Evolutionary conservation across 306 rosid genomes (phyloP).

Genomic region (Herpetospermum pedunculosum): DNA sequence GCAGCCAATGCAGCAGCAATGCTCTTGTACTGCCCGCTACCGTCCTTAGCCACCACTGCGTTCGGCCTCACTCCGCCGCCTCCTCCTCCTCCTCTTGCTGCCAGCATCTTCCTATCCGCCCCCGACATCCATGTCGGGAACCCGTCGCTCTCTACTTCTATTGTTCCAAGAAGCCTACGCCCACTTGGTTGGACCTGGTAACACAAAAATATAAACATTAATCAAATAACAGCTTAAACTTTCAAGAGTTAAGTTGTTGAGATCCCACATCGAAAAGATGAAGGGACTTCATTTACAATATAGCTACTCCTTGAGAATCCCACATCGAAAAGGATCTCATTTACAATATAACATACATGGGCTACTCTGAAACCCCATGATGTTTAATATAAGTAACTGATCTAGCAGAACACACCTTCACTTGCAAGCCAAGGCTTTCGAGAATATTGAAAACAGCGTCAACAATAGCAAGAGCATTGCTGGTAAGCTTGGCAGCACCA

Average conservation of each 20-base stretch:
- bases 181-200: slow-evolving; percentile 18
- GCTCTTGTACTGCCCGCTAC: slow-evolving; percentile 39
- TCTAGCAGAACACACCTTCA: slow-evolving; percentile 2
- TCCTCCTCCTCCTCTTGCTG: not conserved
- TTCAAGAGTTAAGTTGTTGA: too few species aligned
- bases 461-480: slow-evolving; percentile 41
- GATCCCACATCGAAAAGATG: too few species aligned
- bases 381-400: too few species aligned
- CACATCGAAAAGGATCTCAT: too few species aligned
- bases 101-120: slow-evolving; percentile 45
- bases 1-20: slow-evolving; percentile 33
- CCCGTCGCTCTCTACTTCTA: slow-evolving; percentile 17
- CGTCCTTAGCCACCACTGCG: slow-evolving; percentile 61
- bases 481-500: slow-evolving; percentile 22
- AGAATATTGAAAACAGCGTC: slow-evolving; percentile 20
- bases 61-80: slow-evolving; percentile 2
- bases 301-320: too few species aligned
- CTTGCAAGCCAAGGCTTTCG: slow-evolving; percentile 14
- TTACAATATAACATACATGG: too few species aligned
- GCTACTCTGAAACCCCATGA: too few species aligned
- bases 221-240: too few species aligned
- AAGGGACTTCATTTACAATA: too few species aligned
- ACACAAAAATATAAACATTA: not conserved
- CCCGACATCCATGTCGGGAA: slow-evolving; percentile 44
- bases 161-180: slow-evolving; percentile 36